A percentile compares a stretch with the other conserved stretches of the same genome.
Evolutionary conservation across 2,329 filamentous ascomycete genomes (phyloP).

Genomic region (Fusarium irregulare): DNA sequence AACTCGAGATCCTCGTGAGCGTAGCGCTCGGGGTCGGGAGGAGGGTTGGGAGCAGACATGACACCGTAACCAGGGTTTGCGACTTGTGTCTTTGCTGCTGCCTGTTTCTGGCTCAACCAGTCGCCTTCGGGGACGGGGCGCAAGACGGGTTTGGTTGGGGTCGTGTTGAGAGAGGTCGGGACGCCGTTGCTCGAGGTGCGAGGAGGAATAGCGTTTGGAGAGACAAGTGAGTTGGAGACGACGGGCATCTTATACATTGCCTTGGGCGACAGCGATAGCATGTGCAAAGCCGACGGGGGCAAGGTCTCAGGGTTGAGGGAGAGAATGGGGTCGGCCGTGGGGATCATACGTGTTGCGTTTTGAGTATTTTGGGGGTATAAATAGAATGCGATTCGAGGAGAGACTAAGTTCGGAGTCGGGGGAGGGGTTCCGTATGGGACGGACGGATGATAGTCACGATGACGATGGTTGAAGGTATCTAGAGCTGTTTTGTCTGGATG

Average conservation of each 20-base stretch:
- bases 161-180: conserved; percentile 48
- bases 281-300: conserved; percentile 35
- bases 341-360: conserved; percentile 40
- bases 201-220: conserved; percentile 75
- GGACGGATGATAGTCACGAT: conserved; percentile 2
- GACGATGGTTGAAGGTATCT: conserved; percentile 23
- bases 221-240: conserved; percentile 48
- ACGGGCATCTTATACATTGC: conserved; percentile 43
- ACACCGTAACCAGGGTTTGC: conserved; percentile 38
- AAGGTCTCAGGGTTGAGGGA: conserved; percentile 30
- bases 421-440: conserved; percentile 6
- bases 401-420: neutral
- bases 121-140: conserved; percentile 69
- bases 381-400: conserved; percentile 17
- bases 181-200: conserved; percentile 69
- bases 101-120: conserved; percentile 64
- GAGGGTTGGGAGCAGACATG: conserved; percentile 52
- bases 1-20: conserved; percentile 67
- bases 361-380: conserved; percentile 12
- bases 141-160: conserved; percentile 51
- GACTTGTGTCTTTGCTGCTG: conserved; percentile 21
- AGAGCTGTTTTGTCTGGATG: neutral
- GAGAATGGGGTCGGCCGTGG: conserved; percentile 36
- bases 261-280: conserved; percentile 41
- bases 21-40: conserved; percentile 64